A percentile compares a stretch with the other conserved stretches of the same genome.
Conservation (phyloP, 1,139 yeast species). For the Candida sp. region DNA sequence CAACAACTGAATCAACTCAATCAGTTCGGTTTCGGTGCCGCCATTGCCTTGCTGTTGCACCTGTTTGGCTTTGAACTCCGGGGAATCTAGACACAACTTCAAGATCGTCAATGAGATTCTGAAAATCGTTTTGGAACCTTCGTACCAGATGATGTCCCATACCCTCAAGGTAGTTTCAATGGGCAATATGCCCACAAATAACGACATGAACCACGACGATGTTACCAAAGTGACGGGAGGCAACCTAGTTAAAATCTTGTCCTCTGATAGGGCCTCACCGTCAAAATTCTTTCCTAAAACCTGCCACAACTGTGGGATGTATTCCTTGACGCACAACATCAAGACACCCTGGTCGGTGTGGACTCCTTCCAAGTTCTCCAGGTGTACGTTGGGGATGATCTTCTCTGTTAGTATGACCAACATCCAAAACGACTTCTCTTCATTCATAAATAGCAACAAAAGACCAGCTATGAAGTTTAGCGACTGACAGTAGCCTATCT, state of each 20-base stretch:
- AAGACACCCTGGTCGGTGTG: conserved; percentile 95
- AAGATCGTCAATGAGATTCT: conserved; percentile 85
- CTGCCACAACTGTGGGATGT: conserved; percentile 83
- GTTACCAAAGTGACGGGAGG: conserved; percentile 96
- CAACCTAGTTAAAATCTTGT: conserved; percentile 66
- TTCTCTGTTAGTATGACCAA: conserved; percentile 85
- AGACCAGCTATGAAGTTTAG: conserved; percentile 91
- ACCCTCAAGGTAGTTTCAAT: conserved; percentile 85
- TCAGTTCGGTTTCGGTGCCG: conserved; percentile 61
- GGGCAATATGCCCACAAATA: conserved; percentile 87
- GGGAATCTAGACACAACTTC: conserved; percentile 73
- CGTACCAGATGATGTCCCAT: conserved; percentile 96
- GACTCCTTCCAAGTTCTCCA: conserved; percentile 89
- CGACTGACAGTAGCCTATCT: conserved; percentile 95
- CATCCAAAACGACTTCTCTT: conserved; percentile 96
- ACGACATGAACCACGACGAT: conserved; percentile 98
- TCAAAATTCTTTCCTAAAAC: conserved; percentile 48
- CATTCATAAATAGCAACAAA: conserved; percentile 79
- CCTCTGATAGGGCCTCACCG: conserved; percentile 53
- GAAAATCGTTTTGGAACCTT: conserved; percentile 87
- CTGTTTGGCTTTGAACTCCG: conserved; percentile 31
- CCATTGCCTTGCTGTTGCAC: conserved; percentile 9
- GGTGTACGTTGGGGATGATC: conserved; percentile 92
- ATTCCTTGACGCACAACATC: conserved; percentile 84
- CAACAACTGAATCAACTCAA: conserved; percentile 85